Conservation (phyloP, 768 basidiomycete genomes). For the Cytidiella melzeri region DNA sequence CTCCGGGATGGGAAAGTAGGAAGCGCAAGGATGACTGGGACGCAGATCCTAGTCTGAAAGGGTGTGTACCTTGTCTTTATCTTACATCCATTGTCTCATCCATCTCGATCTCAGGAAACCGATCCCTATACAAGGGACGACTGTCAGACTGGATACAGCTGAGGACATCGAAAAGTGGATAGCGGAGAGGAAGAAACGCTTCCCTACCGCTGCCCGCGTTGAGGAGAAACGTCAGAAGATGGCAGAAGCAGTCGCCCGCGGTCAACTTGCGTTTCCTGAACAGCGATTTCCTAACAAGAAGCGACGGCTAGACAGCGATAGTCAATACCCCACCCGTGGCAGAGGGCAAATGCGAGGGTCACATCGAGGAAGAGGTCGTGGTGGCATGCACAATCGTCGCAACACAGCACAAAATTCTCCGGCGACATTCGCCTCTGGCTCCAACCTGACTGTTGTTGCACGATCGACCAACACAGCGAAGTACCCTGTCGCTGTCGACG, state of each 20-base stretch:
- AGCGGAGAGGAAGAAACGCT: conserved; percentile 80
- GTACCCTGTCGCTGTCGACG: neutral
- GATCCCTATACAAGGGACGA: conserved; percentile 75
- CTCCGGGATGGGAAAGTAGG: conserved; percentile 59
- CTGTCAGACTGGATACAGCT: conserved; percentile 67
- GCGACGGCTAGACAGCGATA: conserved; percentile 30
- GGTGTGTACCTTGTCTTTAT: conserved; percentile 36
- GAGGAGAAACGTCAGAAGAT: conserved; percentile 78
- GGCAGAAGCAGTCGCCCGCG: conserved; percentile 74
- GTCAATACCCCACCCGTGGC: conserved; percentile 9
- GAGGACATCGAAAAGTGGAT: conserved; percentile 84
- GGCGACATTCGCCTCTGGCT: no score
- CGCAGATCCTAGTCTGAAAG: conserved; percentile 75
- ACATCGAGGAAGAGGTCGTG: conserved; percentile 24
- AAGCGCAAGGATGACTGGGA: conserved; percentile 65
- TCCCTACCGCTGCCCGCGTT: conserved; percentile 64
- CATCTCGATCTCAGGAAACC: conserved; percentile 45
- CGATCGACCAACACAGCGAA: neutral
- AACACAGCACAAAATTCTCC: no score
- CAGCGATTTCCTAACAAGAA: conserved; percentile 37
- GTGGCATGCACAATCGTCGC: neutral
- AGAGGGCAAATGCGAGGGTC: conserved; percentile 28
- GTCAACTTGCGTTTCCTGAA: conserved; percentile 56
- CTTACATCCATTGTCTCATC: neutral
- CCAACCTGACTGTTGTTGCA: neutral